phyloP scores from a whole-genome alignment of 202 grass and related monocot species.

The Zoysia matrella region DNA sequence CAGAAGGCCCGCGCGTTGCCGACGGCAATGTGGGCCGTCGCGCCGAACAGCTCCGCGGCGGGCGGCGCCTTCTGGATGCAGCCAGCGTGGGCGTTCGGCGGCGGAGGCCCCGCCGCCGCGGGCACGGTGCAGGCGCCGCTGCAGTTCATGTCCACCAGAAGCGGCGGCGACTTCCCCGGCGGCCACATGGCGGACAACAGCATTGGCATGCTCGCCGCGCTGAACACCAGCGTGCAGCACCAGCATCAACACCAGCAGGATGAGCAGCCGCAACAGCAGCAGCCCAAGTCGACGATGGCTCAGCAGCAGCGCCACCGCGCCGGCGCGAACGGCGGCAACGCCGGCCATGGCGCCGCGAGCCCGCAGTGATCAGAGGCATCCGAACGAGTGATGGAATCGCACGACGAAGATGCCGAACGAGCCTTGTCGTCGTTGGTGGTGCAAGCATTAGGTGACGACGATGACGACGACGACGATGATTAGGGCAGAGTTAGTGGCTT shows the following conservation, averaged over 20 bases:
- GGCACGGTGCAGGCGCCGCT: slow-evolving; percentile 79
- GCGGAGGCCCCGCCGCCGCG: not conserved
- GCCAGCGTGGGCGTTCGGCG: slow-evolving; percentile 73
- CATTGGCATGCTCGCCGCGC: slow-evolving; percentile 80
- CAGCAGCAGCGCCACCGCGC: slow-evolving; percentile 43
- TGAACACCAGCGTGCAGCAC: slow-evolving; percentile 47
- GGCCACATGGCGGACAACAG: slow-evolving; percentile 47
- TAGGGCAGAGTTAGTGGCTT: slow-evolving; percentile 39
- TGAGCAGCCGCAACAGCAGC: slow-evolving; percentile 17
- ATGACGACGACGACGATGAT: slow-evolving; percentile 42
- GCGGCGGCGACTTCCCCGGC: slow-evolving; percentile 46
- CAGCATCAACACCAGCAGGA: slow-evolving; percentile 10
- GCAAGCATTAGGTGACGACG: slow-evolving; percentile 17
- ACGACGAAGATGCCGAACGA: slow-evolving; percentile 14
- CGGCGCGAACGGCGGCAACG: slow-evolving; percentile 56
- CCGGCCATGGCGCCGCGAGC: slow-evolving; percentile 44
- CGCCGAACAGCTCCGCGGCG: slow-evolving; percentile 48
- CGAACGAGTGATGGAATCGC: not conserved
- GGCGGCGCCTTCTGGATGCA: slow-evolving; percentile 94
- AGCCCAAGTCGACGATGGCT: slow-evolving; percentile 37
- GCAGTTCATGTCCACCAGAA: slow-evolving; percentile 86
- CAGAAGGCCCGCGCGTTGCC: slow-evolving; percentile 49
- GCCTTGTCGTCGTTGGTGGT: slow-evolving; percentile 22
- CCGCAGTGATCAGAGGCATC: slow-evolving; percentile 60
- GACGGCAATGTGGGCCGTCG: slow-evolving; percentile 72